Conservation (phyloP, 345 rosid species). For the Salix suchowensis region DNA sequence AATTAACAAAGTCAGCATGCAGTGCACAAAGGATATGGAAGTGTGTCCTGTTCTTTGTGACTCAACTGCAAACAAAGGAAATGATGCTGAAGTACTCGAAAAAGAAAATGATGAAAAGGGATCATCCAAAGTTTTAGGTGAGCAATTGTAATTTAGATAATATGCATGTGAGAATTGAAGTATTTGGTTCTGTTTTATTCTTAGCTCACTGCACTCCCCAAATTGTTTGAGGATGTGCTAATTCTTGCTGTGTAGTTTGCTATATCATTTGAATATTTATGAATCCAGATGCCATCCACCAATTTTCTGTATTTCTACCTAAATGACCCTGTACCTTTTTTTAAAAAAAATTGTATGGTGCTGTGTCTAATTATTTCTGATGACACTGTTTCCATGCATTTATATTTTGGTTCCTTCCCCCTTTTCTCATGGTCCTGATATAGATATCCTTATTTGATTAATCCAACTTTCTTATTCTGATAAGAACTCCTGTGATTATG, state of each 20-base stretch:
- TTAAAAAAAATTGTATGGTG: too few relatives aligned
- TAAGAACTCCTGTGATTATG: neutral
- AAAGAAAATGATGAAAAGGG: constrained; percentile 33
- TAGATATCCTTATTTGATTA: neutral
- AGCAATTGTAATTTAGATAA: constrained; percentile 1
- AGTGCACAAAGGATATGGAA: constrained; percentile 24
- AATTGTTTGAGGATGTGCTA: neutral
- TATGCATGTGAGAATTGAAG: neutral
- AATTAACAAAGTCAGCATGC: constrained; percentile 21
- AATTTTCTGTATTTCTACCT: neutral
- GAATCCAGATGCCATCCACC: neutral
- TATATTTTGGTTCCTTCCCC: neutral
- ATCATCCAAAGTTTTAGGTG: constrained; percentile 41
- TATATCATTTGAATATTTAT: neutral
- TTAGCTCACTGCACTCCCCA: too few relatives aligned
- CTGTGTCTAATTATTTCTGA: neutral
- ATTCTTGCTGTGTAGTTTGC: neutral
- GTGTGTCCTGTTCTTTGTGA: constrained; percentile 22
- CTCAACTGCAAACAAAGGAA: constrained; percentile 28
- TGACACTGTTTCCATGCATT: neutral
- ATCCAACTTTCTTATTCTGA: neutral
- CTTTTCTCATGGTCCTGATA: neutral
- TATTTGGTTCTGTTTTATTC: neutral
- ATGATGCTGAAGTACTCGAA: constrained; percentile 21
- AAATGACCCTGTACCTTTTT: neutral